Percentiles rank a stretch among this genome's conserved stretches.
Evolutionary conservation across 495 filamentous ascomycete genomes (phyloP).

Genomic region (Tetracladium setigerum): DNA sequence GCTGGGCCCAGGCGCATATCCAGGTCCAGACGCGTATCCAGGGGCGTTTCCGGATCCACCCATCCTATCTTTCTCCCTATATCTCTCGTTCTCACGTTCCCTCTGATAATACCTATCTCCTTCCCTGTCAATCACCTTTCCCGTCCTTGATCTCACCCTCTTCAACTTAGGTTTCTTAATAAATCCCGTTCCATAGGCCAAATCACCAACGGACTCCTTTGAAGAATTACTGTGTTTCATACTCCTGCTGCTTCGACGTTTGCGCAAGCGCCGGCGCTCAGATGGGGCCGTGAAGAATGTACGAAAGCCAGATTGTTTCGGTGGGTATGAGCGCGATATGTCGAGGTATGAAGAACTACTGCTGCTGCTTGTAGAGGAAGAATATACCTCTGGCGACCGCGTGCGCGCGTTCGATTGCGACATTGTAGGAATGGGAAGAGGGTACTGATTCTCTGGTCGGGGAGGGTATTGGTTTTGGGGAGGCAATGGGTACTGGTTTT

Average conservation of each 20-base stretch:
- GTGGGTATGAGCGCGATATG: constrained; percentile 19
- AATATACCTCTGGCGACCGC: constrained; percentile 38
- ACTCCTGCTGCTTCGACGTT: constrained; percentile 31
- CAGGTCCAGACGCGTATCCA: not conserved
- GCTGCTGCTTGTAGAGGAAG: constrained; percentile 14
- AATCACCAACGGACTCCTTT: constrained; percentile 39
- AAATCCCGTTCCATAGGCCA: constrained; percentile 49
- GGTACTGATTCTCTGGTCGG: too few relatives aligned
- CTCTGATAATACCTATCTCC: constrained; percentile 4
- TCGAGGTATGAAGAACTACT: constrained; percentile 14
- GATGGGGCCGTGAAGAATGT: constrained; percentile 25
- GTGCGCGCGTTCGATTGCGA: constrained; percentile 33
- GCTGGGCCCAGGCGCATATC: not conserved
- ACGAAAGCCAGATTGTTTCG: constrained; percentile 6
- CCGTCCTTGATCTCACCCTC: constrained; percentile 18
- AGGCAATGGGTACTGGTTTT: too few relatives aligned
- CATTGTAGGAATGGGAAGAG: too few relatives aligned
- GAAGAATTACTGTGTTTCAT: constrained; percentile 39
- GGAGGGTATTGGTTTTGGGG: too few relatives aligned
- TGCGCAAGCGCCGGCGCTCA: constrained; percentile 24
- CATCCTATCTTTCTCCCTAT: constrained; percentile 1
- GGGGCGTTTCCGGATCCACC: not conserved
- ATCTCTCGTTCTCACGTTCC: constrained; percentile 8
- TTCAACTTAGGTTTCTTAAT: constrained; percentile 30
- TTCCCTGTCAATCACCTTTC: constrained; percentile 13